Percentiles rank a stretch among this genome's conserved stretches.
These are phyloP conservation scores for Zasmidium angulare DNA, from an alignment of 2,329 filamentous ascomycete species.

Conservation along the genomic window DNA sequence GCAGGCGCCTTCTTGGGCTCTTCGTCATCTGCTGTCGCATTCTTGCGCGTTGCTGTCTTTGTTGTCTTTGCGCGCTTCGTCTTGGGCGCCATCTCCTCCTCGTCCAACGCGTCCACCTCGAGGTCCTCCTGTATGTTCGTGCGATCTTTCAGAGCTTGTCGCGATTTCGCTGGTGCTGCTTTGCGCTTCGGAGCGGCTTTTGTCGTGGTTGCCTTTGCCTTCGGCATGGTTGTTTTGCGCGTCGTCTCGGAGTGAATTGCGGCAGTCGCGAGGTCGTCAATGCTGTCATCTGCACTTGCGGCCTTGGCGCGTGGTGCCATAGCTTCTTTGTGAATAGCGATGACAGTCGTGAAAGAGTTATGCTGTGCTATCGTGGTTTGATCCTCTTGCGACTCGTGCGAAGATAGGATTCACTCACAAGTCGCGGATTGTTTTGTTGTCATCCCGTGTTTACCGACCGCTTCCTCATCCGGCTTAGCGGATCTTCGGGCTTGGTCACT, in stretches of 20 bases:
- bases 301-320: conserved; percentile 22
- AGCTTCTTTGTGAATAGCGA: background rate
- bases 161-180: conserved; percentile 35
- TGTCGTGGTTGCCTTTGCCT: conserved; percentile 35
- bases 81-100: conserved; percentile 35
- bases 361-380: background rate
- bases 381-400: background rate
- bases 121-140: conserved; percentile 36
- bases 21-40: conserved; percentile 12
- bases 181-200: conserved; percentile 41
- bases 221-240: conserved; percentile 30
- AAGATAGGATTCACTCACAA: background rate
- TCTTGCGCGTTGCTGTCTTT: conserved; percentile 24
- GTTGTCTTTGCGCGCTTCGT: conserved; percentile 35
- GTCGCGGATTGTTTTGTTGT: background rate
- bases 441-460: too few relatives aligned
- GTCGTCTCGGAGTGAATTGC: conserved; percentile 21
- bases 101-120: conserved; percentile 47
- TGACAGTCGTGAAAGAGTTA: background rate
- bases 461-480: too few relatives aligned
- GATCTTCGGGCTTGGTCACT: too few relatives aligned
- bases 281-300: conserved; percentile 18
- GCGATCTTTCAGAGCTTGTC: conserved; percentile 44
- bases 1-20: conserved; percentile 17
- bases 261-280: conserved; percentile 23